Evolutionary conservation across 2,329 filamentous ascomycete species (phyloP).

Genomic region (Cadophora sp.): DNA sequence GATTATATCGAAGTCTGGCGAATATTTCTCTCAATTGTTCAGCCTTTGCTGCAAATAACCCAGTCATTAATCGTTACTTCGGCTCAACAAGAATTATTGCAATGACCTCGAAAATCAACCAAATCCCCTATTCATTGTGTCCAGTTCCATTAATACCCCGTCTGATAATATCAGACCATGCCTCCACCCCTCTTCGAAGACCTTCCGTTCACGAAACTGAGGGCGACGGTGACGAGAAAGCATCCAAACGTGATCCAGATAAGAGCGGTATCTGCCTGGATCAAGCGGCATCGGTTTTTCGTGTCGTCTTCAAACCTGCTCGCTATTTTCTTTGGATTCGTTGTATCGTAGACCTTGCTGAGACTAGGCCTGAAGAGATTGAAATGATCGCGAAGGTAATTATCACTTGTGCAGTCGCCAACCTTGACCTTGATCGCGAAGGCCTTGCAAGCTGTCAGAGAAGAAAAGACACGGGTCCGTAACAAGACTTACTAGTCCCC

Average conservation of each 20-base stretch:
- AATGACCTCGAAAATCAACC: not conserved
- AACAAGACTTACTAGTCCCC: constrained; percentile 36
- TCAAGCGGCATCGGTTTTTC: constrained; percentile 30
- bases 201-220: constrained; percentile 29
- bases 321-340: not conserved
- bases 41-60: too few relatives aligned
- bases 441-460: constrained; percentile 30
- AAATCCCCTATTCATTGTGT: not conserved
- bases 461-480: not conserved
- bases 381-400: constrained; percentile 21
- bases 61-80: not conserved
- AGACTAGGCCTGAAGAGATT: constrained; percentile 23
- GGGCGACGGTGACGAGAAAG: constrained; percentile 29
- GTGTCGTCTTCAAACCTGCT: constrained; percentile 17
- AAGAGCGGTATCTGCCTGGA: constrained; percentile 37
- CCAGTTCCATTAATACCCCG: too few relatives aligned
- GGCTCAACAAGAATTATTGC: not conserved
- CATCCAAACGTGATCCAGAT: constrained; percentile 37
- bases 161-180: constrained; percentile 27
- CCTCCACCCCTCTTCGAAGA: constrained; percentile 31
- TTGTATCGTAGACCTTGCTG: constrained; percentile 17
- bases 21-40: too few relatives aligned
- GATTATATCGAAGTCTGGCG: too few relatives aligned
- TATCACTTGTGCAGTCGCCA: constrained; percentile 32
- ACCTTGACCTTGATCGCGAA: constrained; percentile 35